phyloP scores from a whole-genome alignment of 768 basidiomycete species.

The Pleurotus ostreatus region DNA sequence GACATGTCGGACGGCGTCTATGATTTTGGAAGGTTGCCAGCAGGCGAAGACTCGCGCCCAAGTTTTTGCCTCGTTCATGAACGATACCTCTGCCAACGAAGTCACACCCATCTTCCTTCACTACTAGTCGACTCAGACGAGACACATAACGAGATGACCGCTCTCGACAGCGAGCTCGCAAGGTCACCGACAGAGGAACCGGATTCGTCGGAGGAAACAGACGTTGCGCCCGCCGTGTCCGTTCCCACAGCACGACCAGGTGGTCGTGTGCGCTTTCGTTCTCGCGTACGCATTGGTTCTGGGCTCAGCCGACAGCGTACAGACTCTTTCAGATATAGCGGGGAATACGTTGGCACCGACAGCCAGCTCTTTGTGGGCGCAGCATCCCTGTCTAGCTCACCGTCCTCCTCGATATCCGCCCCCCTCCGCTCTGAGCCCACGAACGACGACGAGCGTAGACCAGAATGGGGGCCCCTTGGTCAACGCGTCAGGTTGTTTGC shows the following conservation, averaged over 20 bases:
- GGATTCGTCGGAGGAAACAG: slow-evolving; percentile 2
- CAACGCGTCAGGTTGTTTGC: slow-evolving; percentile 45
- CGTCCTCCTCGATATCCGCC: slow-evolving; percentile 78
- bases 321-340: slow-evolving; percentile 11
- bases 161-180: neutral
- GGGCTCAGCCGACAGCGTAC: slow-evolving; percentile 51
- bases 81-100: slow-evolving; percentile 2
- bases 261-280: slow-evolving; percentile 58
- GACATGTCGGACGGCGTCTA: neutral
- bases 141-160: neutral
- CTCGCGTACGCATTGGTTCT: slow-evolving; percentile 74
- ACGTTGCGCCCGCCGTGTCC: neutral
- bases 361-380: slow-evolving; percentile 25
- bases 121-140: neutral
- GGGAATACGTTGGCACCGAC: slow-evolving; percentile 18
- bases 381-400: slow-evolving; percentile 54
- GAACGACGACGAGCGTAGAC: slow-evolving; percentile 35
- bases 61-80: slow-evolving; percentile 2
- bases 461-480: slow-evolving; percentile 61
- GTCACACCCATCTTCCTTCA: neutral
- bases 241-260: slow-evolving; percentile 6
- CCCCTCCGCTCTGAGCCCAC: slow-evolving; percentile 61
- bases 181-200: slow-evolving; percentile 1
- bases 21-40: neutral
- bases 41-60: neutral